Percentiles rank a stretch among this genome's conserved stretches.
Evolutionary conservation across 768 basidiomycete genomes (phyloP).

Genomic region (Steccherinum ochraceum): DNA sequence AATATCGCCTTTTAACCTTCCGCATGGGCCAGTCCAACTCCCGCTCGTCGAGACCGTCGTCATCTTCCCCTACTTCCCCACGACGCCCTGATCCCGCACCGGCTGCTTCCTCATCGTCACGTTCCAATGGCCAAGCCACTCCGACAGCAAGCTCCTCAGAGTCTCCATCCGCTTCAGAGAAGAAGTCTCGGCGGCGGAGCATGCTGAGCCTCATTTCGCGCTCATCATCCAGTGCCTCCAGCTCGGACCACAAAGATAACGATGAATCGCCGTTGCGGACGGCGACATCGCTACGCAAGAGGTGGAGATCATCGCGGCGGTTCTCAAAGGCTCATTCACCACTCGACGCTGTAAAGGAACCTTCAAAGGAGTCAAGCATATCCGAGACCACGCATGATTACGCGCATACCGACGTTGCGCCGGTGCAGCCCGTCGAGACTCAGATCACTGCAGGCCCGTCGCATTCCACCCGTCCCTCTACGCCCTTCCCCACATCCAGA

Average conservation of each 20-base stretch:
- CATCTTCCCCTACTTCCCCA: slow-evolving; percentile 2
- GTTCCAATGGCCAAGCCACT: neutral
- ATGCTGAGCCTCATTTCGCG: slow-evolving; percentile 15
- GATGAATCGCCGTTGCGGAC: neutral
- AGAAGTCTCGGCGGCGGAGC: slow-evolving; percentile 15
- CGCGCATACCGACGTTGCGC: neutral
- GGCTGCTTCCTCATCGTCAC: slow-evolving; percentile 1
- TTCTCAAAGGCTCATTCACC: slow-evolving; percentile 25
- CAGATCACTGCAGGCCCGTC: neutral
- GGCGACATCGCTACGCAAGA: slow-evolving; percentile 15
- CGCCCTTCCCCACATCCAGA: slow-evolving; percentile 1
- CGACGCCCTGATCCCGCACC: neutral
- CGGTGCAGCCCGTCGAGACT: neutral
- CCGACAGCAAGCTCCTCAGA: neutral
- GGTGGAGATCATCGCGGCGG: slow-evolving; percentile 25
- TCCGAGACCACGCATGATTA: neutral
- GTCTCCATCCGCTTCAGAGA: neutral
- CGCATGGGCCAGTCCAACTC: slow-evolving; percentile 22
- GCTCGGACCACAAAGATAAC: slow-evolving; percentile 4
- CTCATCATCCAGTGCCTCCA: slow-evolving; percentile 8
- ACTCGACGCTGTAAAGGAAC: slow-evolving; percentile 5
- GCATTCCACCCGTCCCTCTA: slow-evolving; percentile 2
- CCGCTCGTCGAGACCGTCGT: slow-evolving; percentile 8
- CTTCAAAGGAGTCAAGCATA: neutral
- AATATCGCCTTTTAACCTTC: slow-evolving; percentile 9